Base-by-base conservation (phyloP, 331 rosid species). In the Erythrophleum ivorense region DNA sequence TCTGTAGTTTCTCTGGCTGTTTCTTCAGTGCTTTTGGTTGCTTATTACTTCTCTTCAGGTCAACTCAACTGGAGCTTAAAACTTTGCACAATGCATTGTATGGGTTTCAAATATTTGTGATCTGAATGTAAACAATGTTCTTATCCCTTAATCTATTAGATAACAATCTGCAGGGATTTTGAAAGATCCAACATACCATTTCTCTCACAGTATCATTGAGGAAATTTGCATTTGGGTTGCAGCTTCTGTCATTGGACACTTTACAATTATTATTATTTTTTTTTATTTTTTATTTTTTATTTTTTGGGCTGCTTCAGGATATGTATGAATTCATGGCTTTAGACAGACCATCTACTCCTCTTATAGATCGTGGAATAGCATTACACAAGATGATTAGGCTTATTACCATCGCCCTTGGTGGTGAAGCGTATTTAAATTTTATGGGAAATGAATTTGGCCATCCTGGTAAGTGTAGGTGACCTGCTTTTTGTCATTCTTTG, bases 381-480 rank as follows among this genome's bases (percentile, higher is more conserved):
- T 76, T 60, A 45, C 90, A 96, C 89, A 96, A 96, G 82, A 94
- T 96, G 97, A 96, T 96, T 80, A 91, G 99, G 97, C 98, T 96
- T 81, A 79, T 96, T 81, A 96, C 99, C 21, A 89, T 94, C 91
- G 90, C 98, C 69, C 90, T 96, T 48, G 99, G 98, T 73, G 99
- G 99, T 78, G 97, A 96, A 91, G 99, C 97, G 72, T 96, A 96
- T 83, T 84, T 96, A 81, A 96, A 96, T 87, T 96, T 96, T 86
- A 96, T 94, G 99, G 99, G 99, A 83, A 96, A 96, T 89, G 99
- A 96, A 86, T 96, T 96, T 48, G 99, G 99, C 57, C 99, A 96
- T 86, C 99, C 99, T 63, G 99, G 99, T 94, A 88, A 87, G 86
- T 68, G 68, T 90, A 86, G 86, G 80, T n/a, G 72, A 75, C 79